Percentiles rank a stretch among this genome's conserved stretches.
phyloP scores from a whole-genome alignment of 2,329 filamentous ascomycete genomes.

The Lecanosticta acicola region DNA sequence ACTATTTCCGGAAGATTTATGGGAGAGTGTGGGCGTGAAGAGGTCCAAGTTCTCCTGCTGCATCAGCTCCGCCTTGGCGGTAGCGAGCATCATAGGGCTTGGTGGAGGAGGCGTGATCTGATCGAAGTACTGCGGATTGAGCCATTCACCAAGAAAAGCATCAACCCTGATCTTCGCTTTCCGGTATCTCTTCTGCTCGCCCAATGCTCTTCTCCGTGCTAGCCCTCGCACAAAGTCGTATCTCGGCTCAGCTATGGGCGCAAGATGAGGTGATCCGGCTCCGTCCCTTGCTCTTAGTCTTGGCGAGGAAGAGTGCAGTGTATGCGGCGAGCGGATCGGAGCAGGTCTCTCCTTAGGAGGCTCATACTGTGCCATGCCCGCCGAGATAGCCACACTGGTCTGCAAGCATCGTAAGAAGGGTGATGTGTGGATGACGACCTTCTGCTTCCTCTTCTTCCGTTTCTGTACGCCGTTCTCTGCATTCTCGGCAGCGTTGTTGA shows the following conservation, averaged over 20 bases:
- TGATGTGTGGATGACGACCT: conserved; percentile 84
- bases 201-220: conserved; percentile 28
- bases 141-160: conserved; percentile 91
- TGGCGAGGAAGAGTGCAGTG: conserved; percentile 32
- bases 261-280: conserved; percentile 24
- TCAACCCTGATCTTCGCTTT: conserved; percentile 73
- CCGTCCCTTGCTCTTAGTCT: conserved; percentile 25
- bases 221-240: conserved; percentile 35
- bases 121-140: conserved; percentile 89
- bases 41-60: conserved; percentile 60
- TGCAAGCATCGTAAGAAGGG: conserved; percentile 90
- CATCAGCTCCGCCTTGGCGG: conserved; percentile 81
- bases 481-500: conserved; percentile 25
- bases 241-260: conserved; percentile 32
- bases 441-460: conserved; percentile 52
- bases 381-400: conserved; percentile 80
- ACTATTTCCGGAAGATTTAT: conserved; percentile 30
- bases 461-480: conserved; percentile 13
- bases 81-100: conserved; percentile 79
- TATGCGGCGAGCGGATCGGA: conserved; percentile 26
- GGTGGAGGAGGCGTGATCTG: conserved; percentile 82
- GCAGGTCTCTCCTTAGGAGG: conserved; percentile 27
- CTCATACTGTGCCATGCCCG: conserved; percentile 69
- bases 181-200: conserved; percentile 31
- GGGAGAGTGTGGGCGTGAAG: conserved; percentile 35